A percentile compares a stretch with the other conserved stretches of the same genome.
These are phyloP conservation scores for Dactylonectria estremocensis DNA, from an alignment of 2,329 filamentous ascomycete species.

Conservation along the genomic window DNA sequence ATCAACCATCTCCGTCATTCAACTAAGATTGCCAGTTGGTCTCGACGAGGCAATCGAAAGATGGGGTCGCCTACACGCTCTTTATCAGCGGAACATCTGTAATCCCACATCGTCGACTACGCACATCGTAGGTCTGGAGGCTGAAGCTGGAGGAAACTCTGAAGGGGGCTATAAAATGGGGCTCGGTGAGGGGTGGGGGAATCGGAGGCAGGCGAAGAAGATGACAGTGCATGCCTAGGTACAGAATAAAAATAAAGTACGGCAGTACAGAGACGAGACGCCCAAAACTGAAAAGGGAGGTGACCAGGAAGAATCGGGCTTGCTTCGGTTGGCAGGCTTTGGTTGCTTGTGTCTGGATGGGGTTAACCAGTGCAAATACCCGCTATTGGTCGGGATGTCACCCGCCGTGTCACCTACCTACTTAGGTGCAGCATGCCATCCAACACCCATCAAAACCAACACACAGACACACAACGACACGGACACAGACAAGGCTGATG, in stretches of 20 bases:
- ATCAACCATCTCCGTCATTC: background rate
- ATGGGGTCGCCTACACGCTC: constrained; percentile 14
- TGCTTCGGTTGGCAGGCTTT: background rate
- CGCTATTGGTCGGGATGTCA: background rate
- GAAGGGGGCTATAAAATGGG: constrained; percentile 13
- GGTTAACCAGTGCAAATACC: background rate
- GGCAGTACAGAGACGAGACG: constrained; percentile 26
- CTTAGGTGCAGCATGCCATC: background rate
- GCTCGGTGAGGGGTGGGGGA: background rate
- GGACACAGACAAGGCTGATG: constrained; percentile 35
- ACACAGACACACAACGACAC: background rate
- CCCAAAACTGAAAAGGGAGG: background rate
- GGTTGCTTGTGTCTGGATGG: background rate
- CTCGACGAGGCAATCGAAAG: constrained; percentile 18
- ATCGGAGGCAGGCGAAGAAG: constrained; percentile 9
- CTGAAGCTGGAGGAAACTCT: constrained; percentile 8
- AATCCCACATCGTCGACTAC: too few relatives aligned
- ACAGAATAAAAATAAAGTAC: constrained; percentile 9
- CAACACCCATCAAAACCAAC: too few relatives aligned
- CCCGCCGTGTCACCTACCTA: background rate
- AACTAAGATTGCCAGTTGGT: constrained; percentile 8
- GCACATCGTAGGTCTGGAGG: background rate
- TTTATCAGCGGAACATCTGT: constrained; percentile 14
- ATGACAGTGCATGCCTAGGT: constrained; percentile 34
- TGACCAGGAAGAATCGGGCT: background rate